phyloP scores from a whole-genome alignment of 495 filamentous ascomycete species.

The Tuber aestivum region DNA sequence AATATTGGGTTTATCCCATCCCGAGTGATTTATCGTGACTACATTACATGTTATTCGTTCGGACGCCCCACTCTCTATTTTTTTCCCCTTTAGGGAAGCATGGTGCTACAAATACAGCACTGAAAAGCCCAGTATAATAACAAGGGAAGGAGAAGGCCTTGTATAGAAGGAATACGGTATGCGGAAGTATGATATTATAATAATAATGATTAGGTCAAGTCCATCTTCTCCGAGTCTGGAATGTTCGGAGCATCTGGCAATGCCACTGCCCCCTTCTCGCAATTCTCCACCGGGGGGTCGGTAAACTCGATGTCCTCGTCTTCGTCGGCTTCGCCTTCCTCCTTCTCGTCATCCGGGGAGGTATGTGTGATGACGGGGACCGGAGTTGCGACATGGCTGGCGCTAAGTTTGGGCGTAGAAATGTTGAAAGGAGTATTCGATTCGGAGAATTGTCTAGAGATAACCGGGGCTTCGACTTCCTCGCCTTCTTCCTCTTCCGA shows the following conservation, averaged over 20 bases:
- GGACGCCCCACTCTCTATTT: neutral
- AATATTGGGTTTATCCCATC: neutral
- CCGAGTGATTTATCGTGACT: neutral
- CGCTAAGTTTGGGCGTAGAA: slow-evolving; percentile 43
- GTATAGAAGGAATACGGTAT: neutral
- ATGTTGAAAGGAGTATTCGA: slow-evolving; percentile 28
- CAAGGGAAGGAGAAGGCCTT: neutral
- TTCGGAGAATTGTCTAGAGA: slow-evolving; percentile 30
- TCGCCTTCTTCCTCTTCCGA: slow-evolving; percentile 66
- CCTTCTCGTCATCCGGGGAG: slow-evolving; percentile 49
- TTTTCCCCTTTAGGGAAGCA: neutral
- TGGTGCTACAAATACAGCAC: neutral
- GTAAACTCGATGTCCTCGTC: neutral
- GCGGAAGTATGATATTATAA: neutral
- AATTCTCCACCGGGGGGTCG: neutral
- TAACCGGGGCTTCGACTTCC: slow-evolving; percentile 57
- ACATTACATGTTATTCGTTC: neutral
- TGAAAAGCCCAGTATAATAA: neutral
- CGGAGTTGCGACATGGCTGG: slow-evolving; percentile 49
- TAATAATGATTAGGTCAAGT: neutral
- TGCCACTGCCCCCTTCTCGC: neutral
- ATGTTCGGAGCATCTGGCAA: neutral
- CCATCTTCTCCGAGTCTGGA: neutral
- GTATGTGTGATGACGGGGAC: slow-evolving; percentile 43
- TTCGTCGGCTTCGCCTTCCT: slow-evolving; percentile 44